These are phyloP conservation scores for Xerocomellus chrysenteron DNA, from an alignment of 768 basidiomycete species.

Conservation along the genomic window DNA sequence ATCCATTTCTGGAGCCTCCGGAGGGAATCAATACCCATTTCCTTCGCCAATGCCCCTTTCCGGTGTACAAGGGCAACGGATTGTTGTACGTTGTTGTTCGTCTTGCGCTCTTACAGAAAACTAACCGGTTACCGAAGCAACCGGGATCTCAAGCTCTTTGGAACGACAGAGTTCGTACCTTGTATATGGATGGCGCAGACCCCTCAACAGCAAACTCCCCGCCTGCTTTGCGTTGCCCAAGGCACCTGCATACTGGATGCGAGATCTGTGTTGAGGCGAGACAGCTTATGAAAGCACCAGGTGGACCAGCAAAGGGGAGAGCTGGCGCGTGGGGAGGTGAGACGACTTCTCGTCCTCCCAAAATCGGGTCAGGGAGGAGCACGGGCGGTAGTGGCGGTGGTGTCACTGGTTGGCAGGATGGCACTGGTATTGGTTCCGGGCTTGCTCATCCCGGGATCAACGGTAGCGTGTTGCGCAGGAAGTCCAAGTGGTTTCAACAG, in stretches of 20 bases:
- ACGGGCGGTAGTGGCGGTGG: constrained; percentile 42
- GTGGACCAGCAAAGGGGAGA: constrained; percentile 25
- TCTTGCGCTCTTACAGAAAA: neutral
- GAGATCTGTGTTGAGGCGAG: constrained; percentile 75
- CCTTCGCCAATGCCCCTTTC: constrained; percentile 4
- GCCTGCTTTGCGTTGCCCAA: constrained; percentile 63
- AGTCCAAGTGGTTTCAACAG: constrained; percentile 26
- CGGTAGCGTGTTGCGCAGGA: constrained; percentile 62
- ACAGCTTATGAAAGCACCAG: constrained; percentile 27
- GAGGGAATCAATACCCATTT: constrained; percentile 3
- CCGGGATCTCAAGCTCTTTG: constrained; percentile 24
- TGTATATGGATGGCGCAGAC: constrained; percentile 64
- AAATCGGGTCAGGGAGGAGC: constrained; percentile 20
- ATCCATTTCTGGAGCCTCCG: constrained; percentile 25
- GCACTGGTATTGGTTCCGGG: constrained; percentile 71
- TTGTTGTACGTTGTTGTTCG: constrained; percentile 10
- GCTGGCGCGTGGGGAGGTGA: constrained; percentile 28
- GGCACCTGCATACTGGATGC: constrained; percentile 71
- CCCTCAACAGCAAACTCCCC: constrained; percentile 62
- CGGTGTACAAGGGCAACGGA: constrained; percentile 7
- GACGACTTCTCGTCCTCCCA: constrained; percentile 20
- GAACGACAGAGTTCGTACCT: constrained; percentile 42
- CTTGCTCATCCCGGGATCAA: constrained; percentile 53
- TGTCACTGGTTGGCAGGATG: constrained; percentile 74
- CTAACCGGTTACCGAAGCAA: constrained; percentile 5